Base-by-base conservation (phyloP, 768 basidiomycete species). In the Rhodocollybia butyracea region DNA sequence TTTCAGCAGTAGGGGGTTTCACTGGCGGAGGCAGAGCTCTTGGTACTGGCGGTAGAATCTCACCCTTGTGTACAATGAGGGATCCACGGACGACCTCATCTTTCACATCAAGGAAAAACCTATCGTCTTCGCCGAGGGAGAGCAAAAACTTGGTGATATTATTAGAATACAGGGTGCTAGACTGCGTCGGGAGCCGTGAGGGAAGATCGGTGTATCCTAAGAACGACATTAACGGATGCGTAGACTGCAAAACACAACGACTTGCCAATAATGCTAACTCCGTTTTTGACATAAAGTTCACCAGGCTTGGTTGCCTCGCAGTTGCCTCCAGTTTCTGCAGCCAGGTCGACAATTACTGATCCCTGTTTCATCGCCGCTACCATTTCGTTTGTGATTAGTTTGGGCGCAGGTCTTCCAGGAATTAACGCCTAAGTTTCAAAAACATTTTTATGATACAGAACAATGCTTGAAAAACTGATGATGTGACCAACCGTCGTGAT, bases 321-420 rank as follows among this genome's bases (percentile, higher is more conserved):
- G 59, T 94, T 94, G 13, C 92, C 92, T n/a, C 92, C 91, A 42
- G 90, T 81, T 71, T 94, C 92, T 15, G 91, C 87, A 36, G 92
- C 92, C 56, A 90, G 67, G 68, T 94, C 92, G 26, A 94, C 91
- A 51, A 94, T 82, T 27, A 94, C 85, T 4, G 92, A 94, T 24
- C 92, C 92, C 72, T 89, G 90, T 62, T 89, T 93, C 92, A 94
- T 93, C n/a, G 85, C 88, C 38, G 85, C 81, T 13, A 94, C 79
- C 88, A 94, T 93, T 75, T 90, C 87, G 58, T 84, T 77, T 5
- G 85, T 89, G 64, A 94, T 91, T 41, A 94, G 68, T 66, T 85
- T 94, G 0, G 92, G 92, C 2, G 92, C 92, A 8, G 88, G 89
- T 75, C 82, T 85, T 11, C 92, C 92, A 24, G 92, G 92, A 63